Evolutionary conservation across 257 asterid species (phyloP).

Genomic region (Solanum sparsipilum): DNA sequence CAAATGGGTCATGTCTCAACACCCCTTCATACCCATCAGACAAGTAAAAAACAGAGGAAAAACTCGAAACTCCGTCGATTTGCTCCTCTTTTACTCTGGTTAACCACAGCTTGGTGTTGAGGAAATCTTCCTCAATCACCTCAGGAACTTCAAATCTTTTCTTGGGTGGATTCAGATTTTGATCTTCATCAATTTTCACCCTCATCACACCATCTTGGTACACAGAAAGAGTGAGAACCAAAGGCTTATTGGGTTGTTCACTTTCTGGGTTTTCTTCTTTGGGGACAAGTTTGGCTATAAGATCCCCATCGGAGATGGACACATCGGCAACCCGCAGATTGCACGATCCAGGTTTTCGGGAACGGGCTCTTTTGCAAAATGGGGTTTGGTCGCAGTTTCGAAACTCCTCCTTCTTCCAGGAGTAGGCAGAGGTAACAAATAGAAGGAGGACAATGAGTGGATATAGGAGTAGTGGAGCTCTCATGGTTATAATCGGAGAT

Average conservation of each 20-base stretch:
- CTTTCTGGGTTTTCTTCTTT: constrained; percentile 23
- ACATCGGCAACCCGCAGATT: constrained; percentile 52
- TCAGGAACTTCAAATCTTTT: constrained; percentile 95
- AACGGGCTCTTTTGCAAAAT: constrained; percentile 90
- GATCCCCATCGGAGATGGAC: constrained; percentile 73
- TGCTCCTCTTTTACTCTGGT: constrained; percentile 56
- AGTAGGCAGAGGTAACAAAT: constrained; percentile 24
- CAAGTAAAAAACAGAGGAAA: constrained; percentile 57
- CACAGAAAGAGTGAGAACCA: constrained; percentile 56
- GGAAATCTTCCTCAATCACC: constrained; percentile 69
- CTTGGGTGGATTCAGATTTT: constrained; percentile 49
- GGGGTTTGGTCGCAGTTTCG: constrained; percentile 89
- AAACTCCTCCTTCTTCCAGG: constrained; percentile 95
- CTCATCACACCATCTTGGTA: constrained; percentile 87
- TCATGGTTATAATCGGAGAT: constrained; percentile 1
- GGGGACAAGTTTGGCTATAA: constrained; percentile 52
- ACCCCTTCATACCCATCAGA: constrained; percentile 84
- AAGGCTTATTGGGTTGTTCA: constrained; percentile 33
- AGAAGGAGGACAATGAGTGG: constrained; percentile 13
- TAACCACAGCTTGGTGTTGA: constrained; percentile 60
- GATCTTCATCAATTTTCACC: constrained; percentile 87
- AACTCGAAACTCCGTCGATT: constrained; percentile 33
- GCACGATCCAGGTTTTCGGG: constrained; percentile 53
- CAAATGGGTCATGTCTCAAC: constrained; percentile 83
- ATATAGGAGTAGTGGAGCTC: neutral